Evolutionary conservation across 257 asterid species (phyloP).

Genomic region (Leptodermis oblonga): DNA sequence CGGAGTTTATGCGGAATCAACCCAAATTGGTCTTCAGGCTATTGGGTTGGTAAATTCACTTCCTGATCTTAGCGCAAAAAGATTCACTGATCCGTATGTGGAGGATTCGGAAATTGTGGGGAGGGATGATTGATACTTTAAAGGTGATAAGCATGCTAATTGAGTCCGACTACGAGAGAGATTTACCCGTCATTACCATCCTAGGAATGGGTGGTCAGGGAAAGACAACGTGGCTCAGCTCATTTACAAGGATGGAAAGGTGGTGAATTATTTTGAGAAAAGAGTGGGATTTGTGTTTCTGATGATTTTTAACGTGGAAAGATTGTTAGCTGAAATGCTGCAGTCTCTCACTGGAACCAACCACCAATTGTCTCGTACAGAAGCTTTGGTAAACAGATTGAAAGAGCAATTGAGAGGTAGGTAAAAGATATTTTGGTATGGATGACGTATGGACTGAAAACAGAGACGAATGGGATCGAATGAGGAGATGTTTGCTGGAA

Average conservation of each 20-base stretch:
- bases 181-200: slow-evolving; percentile 4
- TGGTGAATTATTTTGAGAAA: background rate
- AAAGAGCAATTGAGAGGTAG: background rate
- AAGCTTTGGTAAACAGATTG: slow-evolving; percentile 18
- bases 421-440: slow-evolving; percentile 17
- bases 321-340: slow-evolving; percentile 5
- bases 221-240: slow-evolving; percentile 20
- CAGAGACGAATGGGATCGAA: slow-evolving; percentile 6
- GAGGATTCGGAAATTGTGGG: slow-evolving; percentile 6
- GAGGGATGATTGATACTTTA: background rate
- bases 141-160: background rate
- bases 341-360: slow-evolving; percentile 2
- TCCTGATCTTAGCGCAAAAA: background rate
- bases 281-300: slow-evolving; percentile 24
- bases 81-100: background rate
- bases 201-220: slow-evolving; percentile 25
- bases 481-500: slow-evolving; percentile 13
- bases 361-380: slow-evolving; percentile 2
- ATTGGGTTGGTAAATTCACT: slow-evolving; percentile 4
- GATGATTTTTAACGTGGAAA: slow-evolving; percentile 11
- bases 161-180: background rate
- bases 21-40: background rate
- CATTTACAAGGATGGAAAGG: slow-evolving; percentile 7
- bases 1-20: background rate
- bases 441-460: slow-evolving; percentile 27